phyloP scores from a whole-genome alignment of 176 grass and related monocot species.

The Bonia amplexicaulis region DNA sequence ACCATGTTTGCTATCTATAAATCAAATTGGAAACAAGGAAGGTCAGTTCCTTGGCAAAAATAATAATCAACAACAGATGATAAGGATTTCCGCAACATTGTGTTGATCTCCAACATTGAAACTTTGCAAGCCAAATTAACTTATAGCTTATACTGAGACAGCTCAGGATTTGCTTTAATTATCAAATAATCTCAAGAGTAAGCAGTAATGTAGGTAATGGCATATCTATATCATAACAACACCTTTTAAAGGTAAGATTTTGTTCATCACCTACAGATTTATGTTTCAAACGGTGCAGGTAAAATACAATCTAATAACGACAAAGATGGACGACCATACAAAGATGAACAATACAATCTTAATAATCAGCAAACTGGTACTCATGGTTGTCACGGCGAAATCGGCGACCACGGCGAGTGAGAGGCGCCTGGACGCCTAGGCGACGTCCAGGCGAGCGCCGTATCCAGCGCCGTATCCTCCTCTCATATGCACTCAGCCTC shows the following conservation, averaged over 20 bases:
- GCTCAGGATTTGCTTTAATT: background rate
- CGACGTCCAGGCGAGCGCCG: no score
- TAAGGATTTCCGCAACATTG: background rate
- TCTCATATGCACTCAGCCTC: no score
- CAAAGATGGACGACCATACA: background rate
- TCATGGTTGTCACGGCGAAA: no score
- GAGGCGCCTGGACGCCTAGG: no score
- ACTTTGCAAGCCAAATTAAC: background rate
- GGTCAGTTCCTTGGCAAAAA: background rate
- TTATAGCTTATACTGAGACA: background rate
- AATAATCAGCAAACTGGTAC: background rate
- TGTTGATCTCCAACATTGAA: background rate
- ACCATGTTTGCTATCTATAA: background rate
- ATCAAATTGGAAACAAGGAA: background rate
- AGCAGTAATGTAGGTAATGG: background rate
- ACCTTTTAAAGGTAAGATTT: background rate
- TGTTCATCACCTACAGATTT: background rate
- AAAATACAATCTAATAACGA: background rate
- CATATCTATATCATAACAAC: background rate
- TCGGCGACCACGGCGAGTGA: no score
- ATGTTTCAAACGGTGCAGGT: background rate
- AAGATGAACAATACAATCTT: background rate
- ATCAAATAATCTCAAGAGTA: background rate
- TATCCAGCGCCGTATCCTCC: no score
- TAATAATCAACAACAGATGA: background rate